phyloP scores from a whole-genome alignment of 2,329 filamentous ascomycete genomes.

The Xylaria sp. region DNA sequence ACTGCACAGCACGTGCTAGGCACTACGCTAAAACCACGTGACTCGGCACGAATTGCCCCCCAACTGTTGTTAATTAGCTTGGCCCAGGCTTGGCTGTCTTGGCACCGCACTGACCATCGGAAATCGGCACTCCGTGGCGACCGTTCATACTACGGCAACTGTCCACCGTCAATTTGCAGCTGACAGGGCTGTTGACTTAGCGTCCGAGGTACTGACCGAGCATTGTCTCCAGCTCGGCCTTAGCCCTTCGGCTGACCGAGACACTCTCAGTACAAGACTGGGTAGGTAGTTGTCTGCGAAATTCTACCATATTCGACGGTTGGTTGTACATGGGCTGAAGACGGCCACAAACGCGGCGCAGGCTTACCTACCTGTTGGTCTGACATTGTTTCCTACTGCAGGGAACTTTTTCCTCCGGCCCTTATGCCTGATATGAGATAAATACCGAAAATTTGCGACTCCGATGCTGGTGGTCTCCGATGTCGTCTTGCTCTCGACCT shows the following conservation, averaged over 20 bases:
- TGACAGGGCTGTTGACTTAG: not conserved
- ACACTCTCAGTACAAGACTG: not conserved
- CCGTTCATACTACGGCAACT: conserved; percentile 1
- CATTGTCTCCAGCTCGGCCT: conserved; percentile 2
- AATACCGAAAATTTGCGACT: not conserved
- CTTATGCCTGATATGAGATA: conserved; percentile 9
- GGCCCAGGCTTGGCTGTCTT: conserved; percentile 32
- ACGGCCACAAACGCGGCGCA: conserved; percentile 9
- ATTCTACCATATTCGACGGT: conserved; percentile 34
- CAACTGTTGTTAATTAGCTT: conserved; percentile 15
- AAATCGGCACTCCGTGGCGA: conserved; percentile 24
- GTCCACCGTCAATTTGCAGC: not conserved
- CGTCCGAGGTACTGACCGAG: not conserved
- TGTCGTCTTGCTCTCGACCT: not conserved
- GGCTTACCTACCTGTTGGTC: not conserved
- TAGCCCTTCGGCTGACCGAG: not conserved
- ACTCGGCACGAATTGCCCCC: conserved; percentile 10
- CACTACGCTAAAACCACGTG: conserved; percentile 26
- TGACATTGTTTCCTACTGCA: conserved; percentile 4
- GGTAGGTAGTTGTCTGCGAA: conserved; percentile 6
- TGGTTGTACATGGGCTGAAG: conserved; percentile 17
- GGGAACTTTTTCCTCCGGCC: not conserved
- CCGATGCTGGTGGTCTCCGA: not conserved
- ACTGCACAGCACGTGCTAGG: conserved; percentile 12
- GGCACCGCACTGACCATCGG: conserved; percentile 25